Conservation (phyloP, 2,329 filamentous ascomycete genomes). For the Botrytis hyacinthi region DNA sequence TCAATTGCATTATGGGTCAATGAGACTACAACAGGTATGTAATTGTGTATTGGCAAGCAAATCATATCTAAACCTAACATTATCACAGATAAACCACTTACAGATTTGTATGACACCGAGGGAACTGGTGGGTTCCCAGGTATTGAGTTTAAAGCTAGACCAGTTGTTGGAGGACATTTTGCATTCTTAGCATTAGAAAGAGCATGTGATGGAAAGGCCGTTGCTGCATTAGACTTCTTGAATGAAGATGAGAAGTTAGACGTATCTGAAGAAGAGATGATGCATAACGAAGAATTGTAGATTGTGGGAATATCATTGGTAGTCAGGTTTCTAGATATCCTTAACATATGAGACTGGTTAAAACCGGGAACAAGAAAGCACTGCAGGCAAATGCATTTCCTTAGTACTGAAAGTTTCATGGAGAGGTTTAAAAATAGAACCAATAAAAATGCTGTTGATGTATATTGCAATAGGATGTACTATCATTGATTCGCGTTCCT, state of each 20-base stretch:
- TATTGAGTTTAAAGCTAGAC: constrained; percentile 74
- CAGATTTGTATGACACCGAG: constrained; percentile 81
- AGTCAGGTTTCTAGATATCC: neutral
- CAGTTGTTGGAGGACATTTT: constrained; percentile 84
- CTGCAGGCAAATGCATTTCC: neutral
- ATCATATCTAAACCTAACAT: constrained; percentile 23
- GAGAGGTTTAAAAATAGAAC: neutral
- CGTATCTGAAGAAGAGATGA: constrained; percentile 8
- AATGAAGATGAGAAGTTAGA: constrained; percentile 39
- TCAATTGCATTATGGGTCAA: constrained; percentile 79
- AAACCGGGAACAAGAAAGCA: neutral
- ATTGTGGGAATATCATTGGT: neutral
- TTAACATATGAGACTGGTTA: neutral
- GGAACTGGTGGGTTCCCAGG: constrained; percentile 72
- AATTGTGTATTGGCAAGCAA: neutral
- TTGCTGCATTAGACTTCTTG: constrained; percentile 54
- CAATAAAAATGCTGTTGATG: neutral
- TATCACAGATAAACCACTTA: constrained; percentile 64
- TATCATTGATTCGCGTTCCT: neutral
- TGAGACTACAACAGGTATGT: constrained; percentile 66
- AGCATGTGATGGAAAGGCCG: constrained; percentile 70
- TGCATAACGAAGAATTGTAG: constrained; percentile 31
- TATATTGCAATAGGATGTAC: neutral
- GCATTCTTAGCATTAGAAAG: constrained; percentile 78
- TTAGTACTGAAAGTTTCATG: neutral